These are phyloP conservation scores for Firmiana major DNA, from an alignment of 345 rosid species.

Conservation along the genomic window DNA sequence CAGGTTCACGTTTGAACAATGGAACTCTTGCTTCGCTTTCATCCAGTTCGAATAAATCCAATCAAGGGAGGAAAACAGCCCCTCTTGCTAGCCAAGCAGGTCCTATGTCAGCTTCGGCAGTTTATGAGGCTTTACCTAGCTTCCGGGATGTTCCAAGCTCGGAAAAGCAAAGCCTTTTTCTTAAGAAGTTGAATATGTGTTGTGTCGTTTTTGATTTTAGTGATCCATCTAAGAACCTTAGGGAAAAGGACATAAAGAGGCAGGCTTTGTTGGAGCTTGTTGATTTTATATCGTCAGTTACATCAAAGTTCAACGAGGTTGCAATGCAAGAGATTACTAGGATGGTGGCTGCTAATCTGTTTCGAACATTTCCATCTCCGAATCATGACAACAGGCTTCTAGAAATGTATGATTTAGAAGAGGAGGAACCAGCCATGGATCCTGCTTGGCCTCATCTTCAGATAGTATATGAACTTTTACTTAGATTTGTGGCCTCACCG, in stretches of 20 bases:
- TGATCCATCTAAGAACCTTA: constrained; percentile 58
- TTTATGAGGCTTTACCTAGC: constrained; percentile 61
- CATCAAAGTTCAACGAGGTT: constrained; percentile 45
- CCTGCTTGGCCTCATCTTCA: constrained; percentile 72
- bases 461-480: constrained; percentile 57
- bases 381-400: constrained; percentile 38
- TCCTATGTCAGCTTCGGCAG: constrained; percentile 31
- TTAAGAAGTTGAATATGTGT: constrained; percentile 61
- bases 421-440: constrained; percentile 55
- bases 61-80: constrained; percentile 42
- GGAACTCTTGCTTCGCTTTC: constrained; percentile 34
- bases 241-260: constrained; percentile 75
- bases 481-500: constrained; percentile 54
- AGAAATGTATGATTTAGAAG: constrained; percentile 53
- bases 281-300: constrained; percentile 53
- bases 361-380: constrained; percentile 45
- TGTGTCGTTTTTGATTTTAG: constrained; percentile 65
- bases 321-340: constrained; percentile 58
- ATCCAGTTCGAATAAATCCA: constrained; percentile 26
- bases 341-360: constrained; percentile 48
- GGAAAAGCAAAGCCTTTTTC: constrained; percentile 60
- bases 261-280: constrained; percentile 73
- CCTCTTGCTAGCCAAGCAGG: constrained; percentile 30
- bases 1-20: constrained; percentile 42
- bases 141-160: constrained; percentile 61